Conservation (phyloP, 768 basidiomycete species). For the Suillus hirtellus region DNA sequence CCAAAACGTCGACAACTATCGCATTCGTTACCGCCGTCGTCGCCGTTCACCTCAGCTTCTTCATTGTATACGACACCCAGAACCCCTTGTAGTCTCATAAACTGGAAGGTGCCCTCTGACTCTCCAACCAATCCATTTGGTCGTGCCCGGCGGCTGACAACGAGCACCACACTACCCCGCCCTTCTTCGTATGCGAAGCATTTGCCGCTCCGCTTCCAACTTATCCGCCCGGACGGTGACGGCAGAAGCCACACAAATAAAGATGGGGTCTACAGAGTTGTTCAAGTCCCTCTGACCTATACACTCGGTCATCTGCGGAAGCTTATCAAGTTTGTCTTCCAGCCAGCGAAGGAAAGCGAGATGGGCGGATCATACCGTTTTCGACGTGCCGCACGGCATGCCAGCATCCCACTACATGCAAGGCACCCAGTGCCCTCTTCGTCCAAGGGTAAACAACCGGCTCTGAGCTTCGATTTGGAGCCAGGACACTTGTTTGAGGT, state of each 20-base stretch:
- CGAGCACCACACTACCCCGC: constrained; percentile 39
- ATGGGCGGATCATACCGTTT: constrained; percentile 21
- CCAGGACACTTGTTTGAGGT: constrained; percentile 65
- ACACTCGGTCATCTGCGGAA: constrained; percentile 65
- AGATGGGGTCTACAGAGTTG: constrained; percentile 61
- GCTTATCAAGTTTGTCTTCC: constrained; percentile 62
- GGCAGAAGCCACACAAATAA: constrained; percentile 24
- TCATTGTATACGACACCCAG: constrained; percentile 32
- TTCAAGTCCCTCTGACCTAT: constrained; percentile 70
- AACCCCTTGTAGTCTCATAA: constrained; percentile 37
- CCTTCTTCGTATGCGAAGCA: constrained; percentile 55
- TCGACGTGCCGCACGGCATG: constrained; percentile 29
- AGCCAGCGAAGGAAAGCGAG: constrained; percentile 27
- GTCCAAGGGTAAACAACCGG: constrained; percentile 23
- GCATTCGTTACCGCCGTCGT: constrained; percentile 28
- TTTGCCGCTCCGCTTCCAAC: constrained; percentile 63
- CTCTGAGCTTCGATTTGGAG: constrained; percentile 16
- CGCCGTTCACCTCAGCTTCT: constrained; percentile 29
- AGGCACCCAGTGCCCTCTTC: not conserved
- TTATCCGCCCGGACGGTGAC: constrained; percentile 39
- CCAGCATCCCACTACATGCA: constrained; percentile 8
- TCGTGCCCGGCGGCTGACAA: constrained; percentile 44
- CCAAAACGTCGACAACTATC: constrained; percentile 27
- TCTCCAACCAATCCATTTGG: constrained; percentile 75
- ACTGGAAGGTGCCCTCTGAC: constrained; percentile 53